Base-by-base conservation (phyloP, 768 basidiomycete species). In the Kondoa subrosea region DNA sequence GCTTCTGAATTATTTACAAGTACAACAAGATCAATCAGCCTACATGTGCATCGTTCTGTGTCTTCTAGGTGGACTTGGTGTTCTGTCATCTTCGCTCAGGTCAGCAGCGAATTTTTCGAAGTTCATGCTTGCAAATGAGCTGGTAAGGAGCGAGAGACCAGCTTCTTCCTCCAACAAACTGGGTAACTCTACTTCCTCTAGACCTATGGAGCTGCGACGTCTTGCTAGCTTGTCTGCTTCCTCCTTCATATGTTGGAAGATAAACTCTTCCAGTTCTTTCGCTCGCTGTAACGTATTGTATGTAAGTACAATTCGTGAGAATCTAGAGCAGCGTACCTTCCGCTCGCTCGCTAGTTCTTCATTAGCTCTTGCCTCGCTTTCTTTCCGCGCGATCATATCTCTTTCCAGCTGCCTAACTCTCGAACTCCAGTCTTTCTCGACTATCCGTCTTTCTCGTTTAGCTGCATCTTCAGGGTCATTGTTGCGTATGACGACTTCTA, bases 221-320 rank as follows among this genome's bases (percentile, higher is more conserved):
- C 29, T 17, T 40, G 32, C 50, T 26, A 65, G 33, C 12, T 40
- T 16, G 12, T 65, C 64, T 12, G 64, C 64, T 26, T 40, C 56
- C 12, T n/a, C 3, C n/a, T 32, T 34, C 56, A 73, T 65, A 57
- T 71, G 69, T 29, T 71, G 69, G 1, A 73, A 60, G 65, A 73
- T 68, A 66, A 72, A 73, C 26, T 67, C 64, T 34, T 73, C 72
- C n/a, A 73, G 70, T 32, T 68, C 66, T 8, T 68, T 69, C 66
- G 68, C 64, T 2, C 67, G 66, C 72, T 73, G 67, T 4, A 4
- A 40, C 15, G 16, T 15, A 17, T 21, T 59, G 4, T 31, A 59
- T 31, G 12, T 4, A 25, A 31, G 14, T 31, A 32, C 61, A 14
- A 3, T 32, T 15, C 3, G 61, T 8, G 29, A 14, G 27, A 3